A percentile compares a stretch with the other conserved stretches of the same genome.
These are phyloP conservation scores for Pyrus hybrid DNA, from an alignment of 331 rosid species.

Conservation along the genomic window DNA sequence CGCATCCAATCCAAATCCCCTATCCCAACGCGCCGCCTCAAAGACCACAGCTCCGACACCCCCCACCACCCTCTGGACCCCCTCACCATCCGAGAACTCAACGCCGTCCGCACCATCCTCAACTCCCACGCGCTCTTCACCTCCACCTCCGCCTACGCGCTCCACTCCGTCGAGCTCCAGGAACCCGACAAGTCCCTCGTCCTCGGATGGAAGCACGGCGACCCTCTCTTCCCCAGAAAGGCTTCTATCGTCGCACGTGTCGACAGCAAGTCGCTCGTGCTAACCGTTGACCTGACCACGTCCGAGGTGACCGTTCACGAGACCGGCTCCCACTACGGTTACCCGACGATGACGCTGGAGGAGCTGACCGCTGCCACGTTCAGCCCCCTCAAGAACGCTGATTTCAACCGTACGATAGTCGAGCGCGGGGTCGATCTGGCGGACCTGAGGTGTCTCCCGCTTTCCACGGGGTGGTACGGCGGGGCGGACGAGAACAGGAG, in stretches of 20 bases:
- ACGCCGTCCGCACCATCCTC: no score
- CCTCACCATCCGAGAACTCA: no score
- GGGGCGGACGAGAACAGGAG: conserved; percentile 43
- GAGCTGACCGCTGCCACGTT: conserved; percentile 39
- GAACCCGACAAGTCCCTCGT: conserved; percentile 65
- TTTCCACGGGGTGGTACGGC: conserved; percentile 85
- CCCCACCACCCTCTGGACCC: no score
- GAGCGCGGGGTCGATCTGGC: conserved; percentile 53
- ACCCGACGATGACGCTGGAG: conserved; percentile 55
- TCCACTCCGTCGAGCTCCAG: conserved; percentile 51
- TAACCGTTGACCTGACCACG: conserved; percentile 28
- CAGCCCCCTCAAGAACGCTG: conserved; percentile 36
- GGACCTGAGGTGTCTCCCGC: no score
- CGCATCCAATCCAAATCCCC: no score
- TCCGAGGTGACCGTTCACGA: conserved; percentile 16
- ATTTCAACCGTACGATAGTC: conserved; percentile 52
- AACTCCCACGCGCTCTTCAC: conserved; percentile 42
- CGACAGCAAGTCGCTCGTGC: conserved; percentile 23
- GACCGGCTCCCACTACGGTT: conserved; percentile 35
- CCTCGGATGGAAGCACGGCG: conserved; percentile 43
- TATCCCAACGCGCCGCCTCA: no score
- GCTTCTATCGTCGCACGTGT: conserved; percentile 49
- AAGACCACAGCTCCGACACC: no score
- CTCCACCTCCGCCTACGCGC: conserved; percentile 23
- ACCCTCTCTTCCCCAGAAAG: conserved; percentile 41